phyloP scores from a whole-genome alignment of 331 rosid species.

The Cydonia oblonga region DNA sequence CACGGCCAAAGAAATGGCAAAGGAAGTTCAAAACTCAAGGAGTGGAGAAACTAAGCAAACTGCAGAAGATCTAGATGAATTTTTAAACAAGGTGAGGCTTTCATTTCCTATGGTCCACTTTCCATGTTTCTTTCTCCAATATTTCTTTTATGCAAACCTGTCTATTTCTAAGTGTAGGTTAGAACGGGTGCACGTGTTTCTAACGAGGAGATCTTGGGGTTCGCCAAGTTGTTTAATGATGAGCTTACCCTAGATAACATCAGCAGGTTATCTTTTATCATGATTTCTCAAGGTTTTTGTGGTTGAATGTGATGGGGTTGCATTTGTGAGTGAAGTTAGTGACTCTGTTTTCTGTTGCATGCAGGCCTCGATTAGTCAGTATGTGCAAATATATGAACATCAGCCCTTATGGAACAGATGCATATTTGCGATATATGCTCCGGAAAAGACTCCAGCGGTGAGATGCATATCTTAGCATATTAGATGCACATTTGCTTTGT shows the following conservation, averaged over 20 bases:
- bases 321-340: neutral
- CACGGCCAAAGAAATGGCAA: constrained; percentile 96
- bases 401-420: constrained; percentile 80
- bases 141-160: neutral
- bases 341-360: constrained; percentile 5
- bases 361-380: constrained; percentile 83
- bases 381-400: constrained; percentile 99
- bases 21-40: constrained; percentile 78
- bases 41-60: constrained; percentile 88
- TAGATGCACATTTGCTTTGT: neutral
- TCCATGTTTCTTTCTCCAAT: neutral
- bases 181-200: constrained; percentile 70
- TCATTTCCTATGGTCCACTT: constrained; percentile 2
- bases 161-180: constrained; percentile 43
- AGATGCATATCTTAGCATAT: constrained; percentile 10
- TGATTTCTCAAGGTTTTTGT: neutral
- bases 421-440: constrained; percentile 86
- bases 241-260: constrained; percentile 95
- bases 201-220: constrained; percentile 86
- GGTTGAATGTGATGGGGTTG: constrained; percentile 12
- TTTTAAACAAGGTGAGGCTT: constrained; percentile 49
- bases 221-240: constrained; percentile 91
- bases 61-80: constrained; percentile 88
- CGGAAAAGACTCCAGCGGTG: constrained; percentile 65
- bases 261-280: constrained; percentile 53